Evolutionary conservation across 768 basidiomycete species (phyloP).

Genomic region (Auricularia heimuer): DNA sequence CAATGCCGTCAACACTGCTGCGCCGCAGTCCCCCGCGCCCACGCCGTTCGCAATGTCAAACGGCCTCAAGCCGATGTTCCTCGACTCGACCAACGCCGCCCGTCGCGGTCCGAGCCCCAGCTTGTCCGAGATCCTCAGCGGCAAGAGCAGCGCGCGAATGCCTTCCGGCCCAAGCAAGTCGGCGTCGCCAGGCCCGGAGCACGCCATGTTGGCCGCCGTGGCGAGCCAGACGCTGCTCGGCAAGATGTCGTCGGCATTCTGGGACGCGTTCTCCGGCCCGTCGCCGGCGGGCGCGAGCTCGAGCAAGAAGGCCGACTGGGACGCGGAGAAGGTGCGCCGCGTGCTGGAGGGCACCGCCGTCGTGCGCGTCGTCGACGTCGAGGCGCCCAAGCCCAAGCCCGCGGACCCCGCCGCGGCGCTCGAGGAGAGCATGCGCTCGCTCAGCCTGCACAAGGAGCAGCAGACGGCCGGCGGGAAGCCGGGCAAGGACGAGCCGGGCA

Average conservation of each 20-base stretch:
- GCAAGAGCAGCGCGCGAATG: conserved; percentile 9
- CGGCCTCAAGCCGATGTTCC: background rate
- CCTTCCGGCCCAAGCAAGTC: conserved; percentile 20
- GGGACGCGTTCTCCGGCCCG: conserved; percentile 76
- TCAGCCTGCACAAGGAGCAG: conserved; percentile 5
- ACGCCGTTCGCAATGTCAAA: background rate
- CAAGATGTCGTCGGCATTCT: conserved; percentile 69
- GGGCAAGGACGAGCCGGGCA: background rate
- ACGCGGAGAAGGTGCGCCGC: conserved; percentile 70
- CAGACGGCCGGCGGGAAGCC: background rate
- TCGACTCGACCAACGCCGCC: background rate
- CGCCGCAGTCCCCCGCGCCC: background rate
- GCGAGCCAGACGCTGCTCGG: conserved; percentile 67
- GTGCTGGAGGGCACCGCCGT: conserved; percentile 80
- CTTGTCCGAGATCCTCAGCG: conserved; percentile 20
- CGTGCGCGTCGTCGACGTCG: conserved; percentile 64
- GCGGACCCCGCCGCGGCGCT: conserved; percentile 8
- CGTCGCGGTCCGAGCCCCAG: conserved; percentile 1
- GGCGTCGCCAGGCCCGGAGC: conserved; percentile 22
- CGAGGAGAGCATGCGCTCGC: conserved; percentile 14
- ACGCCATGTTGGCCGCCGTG: conserved; percentile 58
- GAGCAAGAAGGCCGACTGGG: conserved; percentile 31
- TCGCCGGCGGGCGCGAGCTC: conserved; percentile 7
- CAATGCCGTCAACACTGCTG: conserved; percentile 22
- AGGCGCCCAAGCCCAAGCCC: background rate